Evolutionary conservation across 768 basidiomycete species (phyloP).

Genomic region (Tephrocybe rancida): DNA sequence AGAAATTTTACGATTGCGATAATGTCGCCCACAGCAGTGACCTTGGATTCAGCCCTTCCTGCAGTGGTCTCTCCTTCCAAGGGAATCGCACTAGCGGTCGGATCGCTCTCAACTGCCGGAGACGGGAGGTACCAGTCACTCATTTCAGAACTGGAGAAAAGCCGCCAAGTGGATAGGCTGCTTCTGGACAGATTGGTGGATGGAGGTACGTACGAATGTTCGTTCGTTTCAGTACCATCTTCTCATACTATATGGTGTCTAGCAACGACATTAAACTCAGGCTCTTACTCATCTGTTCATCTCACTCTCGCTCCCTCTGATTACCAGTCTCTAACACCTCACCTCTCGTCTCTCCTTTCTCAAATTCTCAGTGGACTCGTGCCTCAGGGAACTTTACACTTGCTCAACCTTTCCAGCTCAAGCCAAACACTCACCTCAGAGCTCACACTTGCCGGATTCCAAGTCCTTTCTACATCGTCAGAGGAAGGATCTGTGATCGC

Average conservation of each 20-base stretch:
- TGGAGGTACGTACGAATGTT: constrained; percentile 56
- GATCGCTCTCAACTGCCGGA: constrained; percentile 76
- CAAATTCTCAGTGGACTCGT: constrained; percentile 62
- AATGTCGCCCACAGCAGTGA: constrained; percentile 70
- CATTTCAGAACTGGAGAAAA: constrained; percentile 58
- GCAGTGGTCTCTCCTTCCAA: constrained; percentile 29
- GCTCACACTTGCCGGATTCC: constrained; percentile 70
- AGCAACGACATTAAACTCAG: constrained; percentile 62
- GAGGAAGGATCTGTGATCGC: constrained; percentile 55
- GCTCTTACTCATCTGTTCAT: constrained; percentile 66
- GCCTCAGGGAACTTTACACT: constrained; percentile 70
- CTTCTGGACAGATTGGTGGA: constrained; percentile 84
- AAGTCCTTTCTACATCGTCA: constrained; percentile 44
- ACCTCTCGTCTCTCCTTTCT: constrained; percentile 56
- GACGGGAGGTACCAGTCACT: constrained; percentile 80
- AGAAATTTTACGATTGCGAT: neutral
- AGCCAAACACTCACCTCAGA: constrained; percentile 53
- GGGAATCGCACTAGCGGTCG: constrained; percentile 69
- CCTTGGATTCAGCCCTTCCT: constrained; percentile 24
- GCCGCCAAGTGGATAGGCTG: constrained; percentile 68
- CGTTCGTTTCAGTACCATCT: neutral
- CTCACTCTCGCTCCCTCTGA: constrained; percentile 66
- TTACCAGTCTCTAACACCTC: constrained; percentile 57
- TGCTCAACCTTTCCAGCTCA: constrained; percentile 53
- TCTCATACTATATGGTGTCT: constrained; percentile 11